Conservation (phyloP, 768 basidiomycete species). For the Termitomyces sp. region DNA sequence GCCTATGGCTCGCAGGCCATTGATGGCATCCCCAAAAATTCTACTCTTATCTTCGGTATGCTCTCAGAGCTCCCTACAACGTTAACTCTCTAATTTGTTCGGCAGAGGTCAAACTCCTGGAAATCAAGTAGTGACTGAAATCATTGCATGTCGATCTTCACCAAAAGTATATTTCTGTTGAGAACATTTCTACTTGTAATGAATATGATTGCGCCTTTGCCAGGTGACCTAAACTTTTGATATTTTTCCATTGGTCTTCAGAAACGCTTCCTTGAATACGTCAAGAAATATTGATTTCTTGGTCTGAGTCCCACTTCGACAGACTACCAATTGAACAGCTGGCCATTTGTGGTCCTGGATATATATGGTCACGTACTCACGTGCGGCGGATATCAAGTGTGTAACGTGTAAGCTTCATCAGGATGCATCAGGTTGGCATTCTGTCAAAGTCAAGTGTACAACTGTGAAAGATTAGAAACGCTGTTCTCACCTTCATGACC, state of each 20-base stretch:
- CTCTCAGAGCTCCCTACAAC: not conserved
- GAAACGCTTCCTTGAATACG: not conserved
- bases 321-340: no score
- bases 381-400: no score
- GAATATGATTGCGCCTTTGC: not conserved
- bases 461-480: no score
- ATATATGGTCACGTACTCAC: no score
- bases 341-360: no score
- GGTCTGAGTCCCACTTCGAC: not conserved
- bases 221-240: no score
- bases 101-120: slow-evolving; percentile 70
- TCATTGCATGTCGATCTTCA: not conserved
- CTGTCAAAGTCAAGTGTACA: no score
- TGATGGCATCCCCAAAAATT: slow-evolving; percentile 70
- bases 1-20: slow-evolving; percentile 64
- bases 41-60: slow-evolving; percentile 81
- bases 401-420: no score
- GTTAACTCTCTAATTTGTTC: slow-evolving; percentile 1
- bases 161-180: not conserved
- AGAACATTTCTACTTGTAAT: not conserved
- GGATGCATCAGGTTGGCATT: no score
- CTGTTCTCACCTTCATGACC: not conserved
- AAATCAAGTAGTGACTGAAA: slow-evolving; percentile 49
- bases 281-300: no score
- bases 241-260: not conserved